A percentile compares a stretch with the other conserved stretches of the same genome.
phyloP scores from a whole-genome alignment of 176 grass and related monocot species.

The Zizania latifolia region DNA sequence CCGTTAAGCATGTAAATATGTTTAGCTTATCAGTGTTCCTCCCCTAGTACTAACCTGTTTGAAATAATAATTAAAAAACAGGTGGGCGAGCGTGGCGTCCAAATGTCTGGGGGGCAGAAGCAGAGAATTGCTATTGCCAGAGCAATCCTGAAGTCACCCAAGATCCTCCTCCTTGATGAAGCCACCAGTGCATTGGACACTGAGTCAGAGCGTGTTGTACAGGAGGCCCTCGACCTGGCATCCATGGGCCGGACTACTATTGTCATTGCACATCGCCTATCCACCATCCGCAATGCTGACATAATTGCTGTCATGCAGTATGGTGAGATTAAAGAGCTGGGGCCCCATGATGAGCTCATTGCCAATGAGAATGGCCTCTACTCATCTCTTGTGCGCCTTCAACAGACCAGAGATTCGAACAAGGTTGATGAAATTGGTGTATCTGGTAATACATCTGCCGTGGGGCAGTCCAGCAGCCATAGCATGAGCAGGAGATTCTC shows the following conservation, averaged over 20 bases:
- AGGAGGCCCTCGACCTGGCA: slow-evolving; percentile 84
- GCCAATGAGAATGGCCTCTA: slow-evolving; percentile 61
- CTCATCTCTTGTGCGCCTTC: slow-evolving; percentile 74
- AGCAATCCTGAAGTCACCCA: slow-evolving; percentile 88
- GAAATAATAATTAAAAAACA: slow-evolving; percentile 27
- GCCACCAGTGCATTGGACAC: slow-evolving; percentile 92
- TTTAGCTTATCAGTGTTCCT: not conserved
- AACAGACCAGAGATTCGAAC: slow-evolving; percentile 54
- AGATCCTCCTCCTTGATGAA: slow-evolving; percentile 94
- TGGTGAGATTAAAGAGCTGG: slow-evolving; percentile 78
- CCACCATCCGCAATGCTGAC: slow-evolving; percentile 82
- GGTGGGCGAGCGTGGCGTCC: slow-evolving; percentile 87
- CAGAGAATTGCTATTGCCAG: slow-evolving; percentile 97
- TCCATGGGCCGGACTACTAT: slow-evolving; percentile 76
- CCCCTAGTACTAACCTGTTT: slow-evolving; percentile 1
- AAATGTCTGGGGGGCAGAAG: slow-evolving; percentile 97
- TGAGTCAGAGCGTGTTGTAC: slow-evolving; percentile 78
- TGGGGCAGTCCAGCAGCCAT: slow-evolving; percentile 53
- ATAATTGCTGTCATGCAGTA: slow-evolving; percentile 81
- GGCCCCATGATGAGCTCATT: slow-evolving; percentile 84
- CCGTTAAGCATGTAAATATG: not conserved
- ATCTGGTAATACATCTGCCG: slow-evolving; percentile 34
- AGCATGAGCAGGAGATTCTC: slow-evolving; percentile 87
- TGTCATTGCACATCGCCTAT: slow-evolving; percentile 86
- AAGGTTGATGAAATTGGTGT: slow-evolving; percentile 29